Evolutionary conservation across 257 asterid species (phyloP).

Genomic region (Solanum lignicaule): DNA sequence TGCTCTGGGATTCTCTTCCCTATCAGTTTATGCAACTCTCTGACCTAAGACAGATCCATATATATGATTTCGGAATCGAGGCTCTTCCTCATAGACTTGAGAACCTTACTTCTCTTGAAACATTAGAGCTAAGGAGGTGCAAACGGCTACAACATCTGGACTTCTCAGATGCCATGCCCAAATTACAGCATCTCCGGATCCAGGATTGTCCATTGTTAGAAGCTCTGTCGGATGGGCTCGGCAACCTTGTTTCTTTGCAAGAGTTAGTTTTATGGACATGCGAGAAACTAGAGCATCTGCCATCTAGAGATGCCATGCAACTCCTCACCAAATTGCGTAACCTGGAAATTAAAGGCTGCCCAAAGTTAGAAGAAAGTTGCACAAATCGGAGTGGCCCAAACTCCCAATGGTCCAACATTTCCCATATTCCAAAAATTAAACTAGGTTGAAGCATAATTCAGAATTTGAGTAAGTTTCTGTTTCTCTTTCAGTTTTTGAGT

Average conservation of each 20-base stretch:
- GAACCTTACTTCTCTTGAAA: conserved; percentile 7
- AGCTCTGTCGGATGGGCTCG: not conserved
- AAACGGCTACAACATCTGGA: conserved; percentile 2
- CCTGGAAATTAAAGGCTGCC: not conserved
- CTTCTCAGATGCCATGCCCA: conserved; percentile 5
- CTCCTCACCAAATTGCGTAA: not conserved
- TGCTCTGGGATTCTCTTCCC: conserved; percentile 3
- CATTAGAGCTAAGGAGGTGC: fast-evolving
- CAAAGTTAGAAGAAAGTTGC: not conserved
- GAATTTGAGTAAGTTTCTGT: not conserved
- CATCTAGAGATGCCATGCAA: not conserved
- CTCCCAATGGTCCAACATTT: not conserved
- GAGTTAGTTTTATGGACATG: not conserved
- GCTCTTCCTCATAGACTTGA: conserved; percentile 19
- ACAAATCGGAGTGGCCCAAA: not conserved
- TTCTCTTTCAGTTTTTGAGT: not conserved
- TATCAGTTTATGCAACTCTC: conserved; percentile 9
- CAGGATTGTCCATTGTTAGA: not conserved
- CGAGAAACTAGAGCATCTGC: not conserved
- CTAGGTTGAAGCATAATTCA: not conserved
- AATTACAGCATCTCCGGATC: not conserved
- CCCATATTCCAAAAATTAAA: not conserved
- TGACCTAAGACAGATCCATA: fast-evolving
- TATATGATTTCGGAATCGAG: not conserved
- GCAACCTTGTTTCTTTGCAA: not conserved